These are phyloP conservation scores for Wickerhamomyces ciferrii DNA, from an alignment of 805 yeast species.

Conservation along the genomic window DNA sequence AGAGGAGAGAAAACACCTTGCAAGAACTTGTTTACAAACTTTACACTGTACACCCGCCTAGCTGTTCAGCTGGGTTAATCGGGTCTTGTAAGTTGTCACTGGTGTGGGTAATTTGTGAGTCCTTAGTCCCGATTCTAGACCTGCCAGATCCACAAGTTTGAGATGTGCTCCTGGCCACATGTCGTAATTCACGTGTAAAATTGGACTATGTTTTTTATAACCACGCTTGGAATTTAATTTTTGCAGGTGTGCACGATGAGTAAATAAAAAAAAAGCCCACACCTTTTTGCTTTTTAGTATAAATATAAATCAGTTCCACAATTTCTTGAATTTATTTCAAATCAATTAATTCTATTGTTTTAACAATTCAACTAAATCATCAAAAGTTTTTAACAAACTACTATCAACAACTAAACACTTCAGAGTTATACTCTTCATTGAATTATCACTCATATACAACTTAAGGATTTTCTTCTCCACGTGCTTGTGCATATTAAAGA, in stretches of 20 bases:
- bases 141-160: not conserved
- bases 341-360: no score
- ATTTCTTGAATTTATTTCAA: no score
- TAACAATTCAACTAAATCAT: not conserved
- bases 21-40: no score
- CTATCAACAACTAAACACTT: not conserved
- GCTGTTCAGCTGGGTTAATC: no score
- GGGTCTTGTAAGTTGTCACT: no score
- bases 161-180: not conserved
- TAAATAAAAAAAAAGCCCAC: not conserved
- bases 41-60: not conserved
- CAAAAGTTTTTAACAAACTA: not conserved
- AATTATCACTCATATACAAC: not conserved
- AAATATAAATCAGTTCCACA: not conserved
- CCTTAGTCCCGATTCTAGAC: not conserved
- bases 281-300: not conserved
- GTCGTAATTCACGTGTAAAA: not conserved
- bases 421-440: not conserved
- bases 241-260: not conserved
- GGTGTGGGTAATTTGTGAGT: not conserved
- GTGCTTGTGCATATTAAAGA: not conserved
- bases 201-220: not conserved
- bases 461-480: not conserved
- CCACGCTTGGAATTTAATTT: not conserved
- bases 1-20: not conserved